Evolutionary conservation across 192 early-diverging fungal species (phyloP), one percentile per base, ranked within the genome.

Genomic region (Linderina pennispora): DNA sequence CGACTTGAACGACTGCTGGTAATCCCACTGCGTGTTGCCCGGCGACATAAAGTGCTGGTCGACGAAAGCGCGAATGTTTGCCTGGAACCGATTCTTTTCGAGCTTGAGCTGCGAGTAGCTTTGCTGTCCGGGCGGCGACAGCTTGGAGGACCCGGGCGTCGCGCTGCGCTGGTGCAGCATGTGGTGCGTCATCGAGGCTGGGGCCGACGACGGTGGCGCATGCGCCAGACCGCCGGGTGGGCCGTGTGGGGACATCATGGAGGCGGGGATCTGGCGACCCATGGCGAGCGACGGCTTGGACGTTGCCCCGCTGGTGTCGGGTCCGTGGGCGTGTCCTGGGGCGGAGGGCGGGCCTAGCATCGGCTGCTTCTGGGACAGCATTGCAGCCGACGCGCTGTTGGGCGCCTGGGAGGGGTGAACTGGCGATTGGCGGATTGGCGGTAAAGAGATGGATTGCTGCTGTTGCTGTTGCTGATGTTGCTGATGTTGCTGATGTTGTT

Each of bases 1-100:
- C 15, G 67, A 60, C 40, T 71, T 71, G 48, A 71, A 71, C 4
- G 67, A 71, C 55, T 71, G 67, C 51, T 71, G 59, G 40, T 71
- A 71, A 52, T 71, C 67, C 67, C 67, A 71, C 24, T 38, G 59
- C 26, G 56, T 31, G 34, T 55, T 55, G 7, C 32, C 20, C 20
- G 36, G 32, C 11, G 20, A 37, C 32, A 44, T 55, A 50, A 71
- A 71, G 37, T 63, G 49, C 43, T 71, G 55, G 41, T 71, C 67
- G 16, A 71, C 67, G 52, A 63, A 71, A 1, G 67, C 46, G 24
- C 67, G 67, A 18, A 71, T 63, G 44, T 63, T 71, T 26, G 67
- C 67, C 45, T 71, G 67, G 21, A 71, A 71, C 10, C 67, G 59
- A 31, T 71, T 71, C 22, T 71, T 71, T 23, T 71, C 67, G 17